phyloP scores from a whole-genome alignment of 768 basidiomycete genomes.

The Tremella mesenterica region DNA sequence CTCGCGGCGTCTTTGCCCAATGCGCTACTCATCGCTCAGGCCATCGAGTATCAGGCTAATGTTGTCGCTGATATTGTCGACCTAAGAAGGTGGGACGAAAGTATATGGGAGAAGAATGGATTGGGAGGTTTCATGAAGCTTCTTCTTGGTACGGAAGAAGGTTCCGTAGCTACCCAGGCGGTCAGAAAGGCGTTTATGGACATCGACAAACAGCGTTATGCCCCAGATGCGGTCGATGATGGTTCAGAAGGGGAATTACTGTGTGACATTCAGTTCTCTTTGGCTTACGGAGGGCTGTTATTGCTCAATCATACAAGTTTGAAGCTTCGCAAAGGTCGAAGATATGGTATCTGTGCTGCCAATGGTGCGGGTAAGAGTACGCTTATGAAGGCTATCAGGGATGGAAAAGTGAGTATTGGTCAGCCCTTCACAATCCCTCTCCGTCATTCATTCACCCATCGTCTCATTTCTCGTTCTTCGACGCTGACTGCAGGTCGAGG shows the following conservation, averaged over 20 bases:
- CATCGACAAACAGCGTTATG: slow-evolving; percentile 64
- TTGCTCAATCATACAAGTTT: slow-evolving; percentile 89
- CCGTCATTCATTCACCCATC: too few species aligned
- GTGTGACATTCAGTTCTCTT: slow-evolving; percentile 86
- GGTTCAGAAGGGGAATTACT: slow-evolving; percentile 74
- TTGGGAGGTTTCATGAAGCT: slow-evolving; percentile 61
- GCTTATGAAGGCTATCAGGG: slow-evolving; percentile 86
- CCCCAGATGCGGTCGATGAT: slow-evolving; percentile 47
- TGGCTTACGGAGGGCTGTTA: slow-evolving; percentile 89
- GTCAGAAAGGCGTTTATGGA: slow-evolving; percentile 66
- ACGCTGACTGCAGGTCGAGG: slow-evolving; percentile 63
- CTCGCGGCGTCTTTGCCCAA: slow-evolving; percentile 51
- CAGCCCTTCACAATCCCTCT: not conserved
- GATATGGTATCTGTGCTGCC: slow-evolving; percentile 92
- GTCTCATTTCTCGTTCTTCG: too few species aligned
- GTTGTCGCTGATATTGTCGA: slow-evolving; percentile 68
- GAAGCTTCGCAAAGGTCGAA: slow-evolving; percentile 75
- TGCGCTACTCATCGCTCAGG: slow-evolving; percentile 52
- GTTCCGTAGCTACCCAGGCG: slow-evolving; percentile 41
- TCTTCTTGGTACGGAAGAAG: slow-evolving; percentile 51
- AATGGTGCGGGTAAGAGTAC: slow-evolving; percentile 96
- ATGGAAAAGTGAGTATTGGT: slow-evolving; percentile 56
- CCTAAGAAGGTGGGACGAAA: slow-evolving; percentile 44
- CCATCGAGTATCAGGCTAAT: slow-evolving; percentile 63
- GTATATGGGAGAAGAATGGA: slow-evolving; percentile 50